Evolutionary conservation across 148 eudicot species (phyloP), one percentile per base, ranked within the genome.

Genomic region (Talinum fruticosum): DNA sequence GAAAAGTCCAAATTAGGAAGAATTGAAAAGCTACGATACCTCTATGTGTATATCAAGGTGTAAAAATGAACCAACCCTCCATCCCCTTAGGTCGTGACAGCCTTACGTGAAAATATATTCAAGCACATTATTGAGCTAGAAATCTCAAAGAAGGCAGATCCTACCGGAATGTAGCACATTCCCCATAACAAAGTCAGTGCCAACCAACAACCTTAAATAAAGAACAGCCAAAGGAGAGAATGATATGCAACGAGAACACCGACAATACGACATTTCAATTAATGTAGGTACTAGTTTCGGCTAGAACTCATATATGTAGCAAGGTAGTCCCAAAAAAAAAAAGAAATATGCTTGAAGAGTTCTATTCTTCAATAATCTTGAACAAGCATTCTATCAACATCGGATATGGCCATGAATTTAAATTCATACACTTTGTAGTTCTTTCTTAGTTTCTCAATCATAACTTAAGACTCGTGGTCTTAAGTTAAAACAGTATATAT

Each of bases 1-100:
- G n/a, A n/a, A n/a, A n/a, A n/a, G 13, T 62, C 13, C 18, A 10
- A 41, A 66, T 29, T 23, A 36, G 32, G 64, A 10, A 61, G 7
- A 24, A 62, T 66, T 5, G 24, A 33, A n/a, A 79, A 67, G 75
- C 38, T 47, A 57, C 10, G 74, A 54, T 79, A 96, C 99, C 99
- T 91, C 93, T 84, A 96, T 88, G 83, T 89, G 89, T 69, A 90
- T 96, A 86, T 96, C 99, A 81, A 96, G 93, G 88, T 93, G 88
- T 74, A 96, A 78, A 84, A 87, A 91, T 54, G 99, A 96, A 77
- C 99, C 98, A 3, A 98, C 99, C 80, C 91, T 90, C 79, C 99
- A 89, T 84, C 97, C 99, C 82, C 99, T 90, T 71, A 96, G 74
- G 73, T 86, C 91, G 76, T 86, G 91, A 80, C 90, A 96, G n/a